Evolutionary conservation across 306 rosid species (phyloP).

Genomic region (Vicia villosa): DNA sequence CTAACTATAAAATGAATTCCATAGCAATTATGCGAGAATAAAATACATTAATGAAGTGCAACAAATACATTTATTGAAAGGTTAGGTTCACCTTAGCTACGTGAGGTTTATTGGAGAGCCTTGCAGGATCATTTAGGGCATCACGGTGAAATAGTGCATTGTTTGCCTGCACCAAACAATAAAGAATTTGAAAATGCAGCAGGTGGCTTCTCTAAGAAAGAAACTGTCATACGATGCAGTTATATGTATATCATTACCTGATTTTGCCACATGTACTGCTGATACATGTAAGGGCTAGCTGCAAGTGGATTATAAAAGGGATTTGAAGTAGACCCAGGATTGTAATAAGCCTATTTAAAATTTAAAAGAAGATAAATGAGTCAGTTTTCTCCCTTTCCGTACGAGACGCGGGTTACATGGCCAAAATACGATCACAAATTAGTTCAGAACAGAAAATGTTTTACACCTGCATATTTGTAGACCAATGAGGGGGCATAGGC

Average conservation of each 20-base stretch:
- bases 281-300: slow-evolving; percentile 37
- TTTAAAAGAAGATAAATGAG: slow-evolving; percentile 13
- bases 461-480: slow-evolving; percentile 43
- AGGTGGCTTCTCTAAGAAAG: slow-evolving; percentile 31
- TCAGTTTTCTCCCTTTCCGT: slow-evolving; percentile 20
- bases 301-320: slow-evolving; percentile 29
- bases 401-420: background rate
- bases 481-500: slow-evolving; percentile 32
- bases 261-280: slow-evolving; percentile 31
- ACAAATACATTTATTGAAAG: background rate
- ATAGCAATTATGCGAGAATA: background rate
- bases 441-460: slow-evolving; percentile 5
- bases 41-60: background rate
- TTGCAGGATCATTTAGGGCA: slow-evolving; percentile 27
- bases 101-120: slow-evolving; percentile 26
- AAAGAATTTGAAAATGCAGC: slow-evolving; percentile 29
- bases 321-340: slow-evolving; percentile 23
- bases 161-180: slow-evolving; percentile 32
- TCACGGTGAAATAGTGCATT: slow-evolving; percentile 23
- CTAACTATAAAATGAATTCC: slow-evolving; percentile 18
- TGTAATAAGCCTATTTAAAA: slow-evolving; percentile 39
- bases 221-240: slow-evolving; percentile 3
- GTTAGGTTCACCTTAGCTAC: slow-evolving; percentile 37
- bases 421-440: slow-evolving; percentile 20
- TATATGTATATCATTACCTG: slow-evolving; percentile 42